These are phyloP conservation scores for Coffea canephora DNA, from an alignment of 257 asterid species.

Conservation along the genomic window DNA sequence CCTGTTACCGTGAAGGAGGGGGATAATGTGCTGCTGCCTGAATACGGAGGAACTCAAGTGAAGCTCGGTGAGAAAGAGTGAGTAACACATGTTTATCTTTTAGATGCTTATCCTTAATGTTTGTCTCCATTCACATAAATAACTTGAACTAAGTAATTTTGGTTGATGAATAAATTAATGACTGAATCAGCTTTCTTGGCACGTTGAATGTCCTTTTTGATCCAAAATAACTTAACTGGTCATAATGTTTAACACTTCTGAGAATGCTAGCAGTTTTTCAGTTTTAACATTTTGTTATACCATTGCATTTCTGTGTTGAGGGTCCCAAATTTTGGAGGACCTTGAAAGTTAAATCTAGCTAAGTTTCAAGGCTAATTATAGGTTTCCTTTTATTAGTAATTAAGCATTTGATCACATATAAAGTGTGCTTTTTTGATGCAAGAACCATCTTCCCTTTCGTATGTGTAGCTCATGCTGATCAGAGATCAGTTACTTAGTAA, in stretches of 20 bases:
- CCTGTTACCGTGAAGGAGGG: slow-evolving; percentile 62
- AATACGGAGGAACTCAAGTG: slow-evolving; percentile 60
- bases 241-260: not conserved
- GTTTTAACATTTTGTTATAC: not conserved
- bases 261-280: not conserved
- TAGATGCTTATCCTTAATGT: not conserved
- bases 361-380: no score
- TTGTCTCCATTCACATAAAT: no score
- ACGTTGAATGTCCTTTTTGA: not conserved
- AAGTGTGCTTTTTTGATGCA: not conserved
- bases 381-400: not conserved
- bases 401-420: not conserved
- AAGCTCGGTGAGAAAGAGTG: slow-evolving; percentile 69
- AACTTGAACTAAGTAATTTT: no score
- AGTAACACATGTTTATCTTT: slow-evolving; percentile 15
- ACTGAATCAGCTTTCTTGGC: not conserved
- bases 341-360: no score
- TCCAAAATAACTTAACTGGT: not conserved
- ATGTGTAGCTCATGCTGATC: not conserved
- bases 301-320: not conserved
- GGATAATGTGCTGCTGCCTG: slow-evolving; percentile 62
- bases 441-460: not conserved
- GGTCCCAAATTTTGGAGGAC: no score
- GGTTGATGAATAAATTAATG: not conserved
- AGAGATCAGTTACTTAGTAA: not conserved